phyloP scores from a whole-genome alignment of 139 green algal species.

The Volvox reticuliferus region DNA sequence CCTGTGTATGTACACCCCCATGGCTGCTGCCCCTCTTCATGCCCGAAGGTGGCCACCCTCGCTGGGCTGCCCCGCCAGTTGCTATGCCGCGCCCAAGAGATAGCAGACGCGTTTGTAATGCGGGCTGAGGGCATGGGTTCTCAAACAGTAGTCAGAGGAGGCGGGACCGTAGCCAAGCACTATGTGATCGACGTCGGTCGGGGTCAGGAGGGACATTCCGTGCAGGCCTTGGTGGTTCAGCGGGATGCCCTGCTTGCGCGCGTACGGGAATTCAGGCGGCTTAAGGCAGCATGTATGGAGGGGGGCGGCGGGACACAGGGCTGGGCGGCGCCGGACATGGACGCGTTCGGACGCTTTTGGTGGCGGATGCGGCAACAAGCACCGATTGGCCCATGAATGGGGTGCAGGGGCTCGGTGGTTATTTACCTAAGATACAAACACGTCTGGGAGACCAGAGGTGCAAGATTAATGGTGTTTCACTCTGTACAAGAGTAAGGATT shows the following conservation, averaged over 20 bases:
- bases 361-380: background rate
- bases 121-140: background rate
- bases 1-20: too few relatives aligned
- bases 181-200: background rate
- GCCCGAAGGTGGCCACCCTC: slow-evolving; percentile 40
- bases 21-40: background rate
- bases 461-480: too few relatives aligned
- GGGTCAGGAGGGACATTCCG: background rate
- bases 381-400: too few relatives aligned
- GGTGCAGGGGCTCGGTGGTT: too few relatives aligned
- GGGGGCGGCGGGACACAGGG: background rate
- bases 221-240: background rate
- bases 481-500: too few relatives aligned
- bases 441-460: too few relatives aligned
- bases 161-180: background rate
- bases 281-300: background rate
- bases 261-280: background rate
- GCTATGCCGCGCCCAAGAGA: slow-evolving; percentile 44
- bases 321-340: slow-evolving; percentile 26
- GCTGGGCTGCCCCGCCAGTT: slow-evolving; percentile 54
- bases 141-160: too few relatives aligned
- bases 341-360: slow-evolving; percentile 19
- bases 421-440: too few relatives aligned
- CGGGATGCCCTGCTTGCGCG: background rate
- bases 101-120: slow-evolving; percentile 47